Evolutionary conservation across 75 land plant species (phyloP).

Genomic region (Larix kaempferi): DNA sequence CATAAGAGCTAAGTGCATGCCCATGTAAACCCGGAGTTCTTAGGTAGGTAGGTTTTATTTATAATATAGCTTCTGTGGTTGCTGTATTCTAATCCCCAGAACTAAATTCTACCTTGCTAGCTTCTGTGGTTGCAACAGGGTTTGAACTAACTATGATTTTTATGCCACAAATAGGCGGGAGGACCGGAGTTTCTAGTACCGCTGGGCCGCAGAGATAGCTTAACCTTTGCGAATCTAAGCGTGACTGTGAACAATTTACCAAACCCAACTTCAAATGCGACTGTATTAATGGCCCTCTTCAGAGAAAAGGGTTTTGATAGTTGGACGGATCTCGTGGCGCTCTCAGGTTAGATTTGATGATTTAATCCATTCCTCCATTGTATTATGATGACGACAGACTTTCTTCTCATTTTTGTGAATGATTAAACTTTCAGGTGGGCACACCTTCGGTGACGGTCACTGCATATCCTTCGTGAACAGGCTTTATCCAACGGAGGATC

Average conservation of each 20-base stretch:
- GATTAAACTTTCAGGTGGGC: constrained; percentile 14
- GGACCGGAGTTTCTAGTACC: neutral
- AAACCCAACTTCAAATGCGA: constrained; percentile 12
- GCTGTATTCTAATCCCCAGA: too few relatives aligned
- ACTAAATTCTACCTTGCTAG: too few relatives aligned
- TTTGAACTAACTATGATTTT: too few relatives aligned
- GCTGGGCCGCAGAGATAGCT: neutral
- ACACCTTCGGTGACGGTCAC: constrained; percentile 37
- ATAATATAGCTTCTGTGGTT: too few relatives aligned
- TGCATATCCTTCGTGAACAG: constrained; percentile 13
- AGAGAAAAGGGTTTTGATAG: neutral
- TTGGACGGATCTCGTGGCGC: neutral
- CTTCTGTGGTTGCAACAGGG: too few relatives aligned
- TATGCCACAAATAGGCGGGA: neutral
- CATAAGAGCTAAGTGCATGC: too few relatives aligned
- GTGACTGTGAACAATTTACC: neutral
- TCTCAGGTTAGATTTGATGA: neutral
- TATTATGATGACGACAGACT: neutral
- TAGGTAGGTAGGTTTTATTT: too few relatives aligned
- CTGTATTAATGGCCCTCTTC: neutral
- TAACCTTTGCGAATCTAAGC: neutral
- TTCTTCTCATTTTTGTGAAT: neutral
- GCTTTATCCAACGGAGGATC: constrained; percentile 30
- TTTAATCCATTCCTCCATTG: neutral
- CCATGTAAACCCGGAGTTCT: too few relatives aligned